phyloP scores from a whole-genome alignment of 2,329 filamentous ascomycete species.

The Elsinoe ampelina region DNA sequence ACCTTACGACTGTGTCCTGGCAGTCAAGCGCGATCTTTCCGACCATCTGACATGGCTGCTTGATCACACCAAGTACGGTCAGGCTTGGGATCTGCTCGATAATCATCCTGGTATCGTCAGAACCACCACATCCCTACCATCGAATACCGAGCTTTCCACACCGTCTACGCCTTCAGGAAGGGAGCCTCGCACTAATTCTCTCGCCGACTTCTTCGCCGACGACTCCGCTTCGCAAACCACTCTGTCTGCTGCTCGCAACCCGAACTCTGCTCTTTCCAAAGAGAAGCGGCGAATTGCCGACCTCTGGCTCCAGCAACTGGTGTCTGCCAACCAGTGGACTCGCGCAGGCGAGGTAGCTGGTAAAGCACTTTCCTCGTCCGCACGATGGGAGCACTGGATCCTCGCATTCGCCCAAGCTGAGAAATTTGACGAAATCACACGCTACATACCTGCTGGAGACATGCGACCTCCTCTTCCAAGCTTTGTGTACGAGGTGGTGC shows the following conservation, averaged over 20 bases:
- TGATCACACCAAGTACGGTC: slow-evolving; percentile 68
- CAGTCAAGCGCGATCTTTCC: slow-evolving; percentile 72
- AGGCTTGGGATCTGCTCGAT: slow-evolving; percentile 83
- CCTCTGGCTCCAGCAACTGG: slow-evolving; percentile 81
- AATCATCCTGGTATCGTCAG: slow-evolving; percentile 66
- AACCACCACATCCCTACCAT: slow-evolving; percentile 29
- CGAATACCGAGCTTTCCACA: slow-evolving; percentile 25
- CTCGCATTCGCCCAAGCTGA: slow-evolving; percentile 81
- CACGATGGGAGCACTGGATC: slow-evolving; percentile 91
- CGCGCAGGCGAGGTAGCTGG: slow-evolving; percentile 72
- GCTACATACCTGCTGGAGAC: slow-evolving; percentile 68
- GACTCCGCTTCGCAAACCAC: slow-evolving; percentile 44
- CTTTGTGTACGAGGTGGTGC: slow-evolving; percentile 77
- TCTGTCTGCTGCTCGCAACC: slow-evolving; percentile 48
- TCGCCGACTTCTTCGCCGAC: slow-evolving; percentile 63
- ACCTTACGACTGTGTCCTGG: slow-evolving; percentile 91
- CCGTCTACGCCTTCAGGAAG: slow-evolving; percentile 37
- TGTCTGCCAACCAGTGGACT: slow-evolving; percentile 64
- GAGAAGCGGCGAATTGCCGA: slow-evolving; percentile 90
- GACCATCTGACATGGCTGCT: slow-evolving; percentile 84
- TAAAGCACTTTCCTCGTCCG: slow-evolving; percentile 68
- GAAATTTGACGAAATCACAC: slow-evolving; percentile 81
- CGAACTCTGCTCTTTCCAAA: slow-evolving; percentile 62
- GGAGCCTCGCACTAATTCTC: slow-evolving; percentile 25
- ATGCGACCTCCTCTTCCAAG: slow-evolving; percentile 70